Conservation (phyloP, 2,329 filamentous ascomycete species). For the Diaporthe ampelina region DNA sequence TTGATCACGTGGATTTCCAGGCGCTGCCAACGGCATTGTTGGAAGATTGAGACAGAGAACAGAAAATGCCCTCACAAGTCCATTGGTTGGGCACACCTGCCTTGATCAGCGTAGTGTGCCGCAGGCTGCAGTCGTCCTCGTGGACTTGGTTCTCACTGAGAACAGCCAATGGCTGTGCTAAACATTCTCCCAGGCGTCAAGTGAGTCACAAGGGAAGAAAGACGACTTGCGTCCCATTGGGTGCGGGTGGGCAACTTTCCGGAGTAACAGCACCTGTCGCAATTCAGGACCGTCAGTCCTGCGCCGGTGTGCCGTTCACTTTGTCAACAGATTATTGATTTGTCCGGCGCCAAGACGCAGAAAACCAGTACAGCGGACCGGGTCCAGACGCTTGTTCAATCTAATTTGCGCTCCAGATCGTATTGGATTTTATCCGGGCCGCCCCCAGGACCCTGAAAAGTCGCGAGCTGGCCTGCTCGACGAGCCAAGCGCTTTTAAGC, state of each 20-base stretch:
- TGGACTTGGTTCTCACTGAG: background rate
- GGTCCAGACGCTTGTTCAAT: slow-evolving; percentile 16
- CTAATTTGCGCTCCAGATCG: slow-evolving; percentile 7
- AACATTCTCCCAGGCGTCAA: background rate
- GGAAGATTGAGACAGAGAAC: background rate
- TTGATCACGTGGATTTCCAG: background rate
- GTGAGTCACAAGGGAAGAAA: background rate
- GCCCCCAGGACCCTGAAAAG: slow-evolving; percentile 21
- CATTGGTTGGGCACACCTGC: background rate
- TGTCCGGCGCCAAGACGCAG: slow-evolving; percentile 14
- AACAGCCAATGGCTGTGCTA: background rate
- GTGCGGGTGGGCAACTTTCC: background rate
- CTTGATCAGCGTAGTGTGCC: no score
- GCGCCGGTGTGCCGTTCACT: background rate
- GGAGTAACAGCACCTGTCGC: background rate
- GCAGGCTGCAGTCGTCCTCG: background rate
- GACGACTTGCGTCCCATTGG: background rate
- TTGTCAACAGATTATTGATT: background rate
- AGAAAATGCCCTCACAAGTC: background rate
- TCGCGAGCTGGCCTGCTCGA: background rate
- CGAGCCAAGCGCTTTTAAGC: slow-evolving; percentile 28
- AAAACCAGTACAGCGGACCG: slow-evolving; percentile 14
- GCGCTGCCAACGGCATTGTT: no score
- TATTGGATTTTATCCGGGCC: slow-evolving; percentile 33
- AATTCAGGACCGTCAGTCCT: background rate